Base-by-base conservation (phyloP, 352 stramenopile genomes). In the Phytophthora vignae region DNA sequence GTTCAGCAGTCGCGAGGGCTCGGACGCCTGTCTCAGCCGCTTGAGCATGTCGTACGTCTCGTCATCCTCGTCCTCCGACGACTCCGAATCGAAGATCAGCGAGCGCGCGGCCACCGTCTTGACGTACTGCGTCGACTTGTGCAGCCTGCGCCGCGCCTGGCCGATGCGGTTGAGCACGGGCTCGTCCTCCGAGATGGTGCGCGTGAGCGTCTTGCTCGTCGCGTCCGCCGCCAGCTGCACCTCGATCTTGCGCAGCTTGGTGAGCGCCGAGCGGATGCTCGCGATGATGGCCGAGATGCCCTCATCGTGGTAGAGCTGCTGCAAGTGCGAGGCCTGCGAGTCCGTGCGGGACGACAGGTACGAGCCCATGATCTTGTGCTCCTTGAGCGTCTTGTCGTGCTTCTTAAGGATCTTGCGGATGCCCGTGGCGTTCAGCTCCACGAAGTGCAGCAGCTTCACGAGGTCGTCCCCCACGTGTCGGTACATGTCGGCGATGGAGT, bases 361-460 rank as follows among this genome's bases (percentile, higher is more conserved):
- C 56, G 88, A 89, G 62, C 86, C 87, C 81, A 93, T 95, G 69
- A 96, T 96, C 76, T 94, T 96, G 76, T 83, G 75, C 63, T 88
- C 82, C 55, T 94, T 93, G 62, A 94, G 78, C 17, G 87, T 86
- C 69, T 96, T 96, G 79, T 95, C 87, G 69, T 95, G 90, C 72
- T 97, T 97, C 67, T 97, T 97, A 52, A 95, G 83, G 73, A 97
- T 97, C 74, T 97, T 97, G 56, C 90, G 87, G 60, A 97, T 90
- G 21, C 88, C 89, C 31, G 88, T 96, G 17, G 88, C 86, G 68
- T 97, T 97, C 33, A 97, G 82, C 73, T 96, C 88, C 11, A 97
- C 84, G 58, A 93, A 97, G 58, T 95, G 78, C 61, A 97, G 83
- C 57, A 97, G 52, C 46, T 93, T 81, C 50, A 95, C 85, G 10